Evolutionary conservation across 2,329 filamentous ascomycete species (phyloP).

Genomic region (Boeremia exigua): DNA sequence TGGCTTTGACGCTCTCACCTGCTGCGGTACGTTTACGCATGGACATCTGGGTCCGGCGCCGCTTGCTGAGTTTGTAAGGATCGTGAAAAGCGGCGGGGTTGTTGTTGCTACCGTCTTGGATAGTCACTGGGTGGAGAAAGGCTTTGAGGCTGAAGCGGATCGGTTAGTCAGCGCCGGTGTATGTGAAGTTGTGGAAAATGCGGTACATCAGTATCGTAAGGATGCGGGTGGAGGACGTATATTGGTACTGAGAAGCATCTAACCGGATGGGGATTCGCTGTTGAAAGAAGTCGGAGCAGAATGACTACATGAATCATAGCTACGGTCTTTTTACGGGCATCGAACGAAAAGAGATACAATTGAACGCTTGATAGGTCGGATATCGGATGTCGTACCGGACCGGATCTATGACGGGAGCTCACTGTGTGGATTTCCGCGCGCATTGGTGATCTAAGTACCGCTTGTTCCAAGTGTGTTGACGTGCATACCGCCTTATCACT

Average conservation of each 20-base stretch:
- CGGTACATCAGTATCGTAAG: slow-evolving; percentile 42
- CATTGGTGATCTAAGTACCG: too few species aligned
- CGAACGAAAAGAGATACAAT: too few species aligned
- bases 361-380: too few species aligned
- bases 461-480: too few species aligned
- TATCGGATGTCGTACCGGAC: too few species aligned
- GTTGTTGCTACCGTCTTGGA: slow-evolving; percentile 60
- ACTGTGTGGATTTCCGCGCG: too few species aligned
- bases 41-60: slow-evolving; percentile 60
- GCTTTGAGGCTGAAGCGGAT: slow-evolving; percentile 56
- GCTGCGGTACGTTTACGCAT: slow-evolving; percentile 62
- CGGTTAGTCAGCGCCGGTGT: slow-evolving; percentile 42
- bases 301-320: too few species aligned
- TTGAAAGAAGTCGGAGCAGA: too few species aligned
- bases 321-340: too few species aligned
- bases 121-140: slow-evolving; percentile 57
- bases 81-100: slow-evolving; percentile 56
- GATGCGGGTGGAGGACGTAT: slow-evolving; percentile 26
- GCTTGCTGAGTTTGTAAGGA: slow-evolving; percentile 58
- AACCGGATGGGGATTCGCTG: neutral
- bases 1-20: slow-evolving; percentile 59
- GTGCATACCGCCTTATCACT: too few species aligned
- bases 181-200: slow-evolving; percentile 47
- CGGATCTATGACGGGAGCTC: too few species aligned
- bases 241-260: slow-evolving; percentile 21